A percentile compares a stretch with the other conserved stretches of the same genome.
These are phyloP conservation scores for Boletus sp. DNA, from an alignment of 768 basidiomycete species.

Conservation along the genomic window DNA sequence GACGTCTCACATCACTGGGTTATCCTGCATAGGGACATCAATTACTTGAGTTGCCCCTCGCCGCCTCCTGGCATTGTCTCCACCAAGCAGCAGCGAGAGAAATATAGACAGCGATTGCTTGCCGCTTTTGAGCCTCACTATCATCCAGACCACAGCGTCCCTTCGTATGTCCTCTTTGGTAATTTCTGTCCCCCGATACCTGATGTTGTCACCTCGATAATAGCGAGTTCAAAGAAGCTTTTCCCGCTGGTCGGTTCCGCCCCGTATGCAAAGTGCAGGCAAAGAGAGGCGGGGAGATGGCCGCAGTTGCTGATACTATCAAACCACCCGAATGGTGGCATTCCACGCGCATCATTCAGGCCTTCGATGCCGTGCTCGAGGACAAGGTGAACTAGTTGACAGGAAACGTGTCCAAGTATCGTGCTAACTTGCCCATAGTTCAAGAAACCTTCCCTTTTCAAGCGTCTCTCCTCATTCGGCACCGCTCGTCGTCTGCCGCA, in stretches of 20 bases:
- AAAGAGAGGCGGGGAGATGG: conserved; percentile 73
- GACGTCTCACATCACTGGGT: not conserved
- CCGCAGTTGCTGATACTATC: conserved; percentile 86
- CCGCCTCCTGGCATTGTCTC: conserved; percentile 78
- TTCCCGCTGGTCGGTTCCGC: conserved; percentile 88
- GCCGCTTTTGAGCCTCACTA: conserved; percentile 83
- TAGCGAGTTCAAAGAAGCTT: conserved; percentile 93
- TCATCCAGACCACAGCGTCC: conserved; percentile 84
- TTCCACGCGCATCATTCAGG: conserved; percentile 85
- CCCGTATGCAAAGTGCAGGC: conserved; percentile 90
- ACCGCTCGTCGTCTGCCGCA: conserved; percentile 66
- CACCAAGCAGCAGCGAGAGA: conserved; percentile 75
- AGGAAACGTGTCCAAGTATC: not conserved
- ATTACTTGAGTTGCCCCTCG: conserved; percentile 79
- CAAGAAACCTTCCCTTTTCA: conserved; percentile 86
- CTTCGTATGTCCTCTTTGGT: conserved; percentile 45
- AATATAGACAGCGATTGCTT: conserved; percentile 69
- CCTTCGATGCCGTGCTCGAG: conserved; percentile 83
- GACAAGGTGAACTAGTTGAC: conserved; percentile 57
- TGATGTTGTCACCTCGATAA: conserved; percentile 8
- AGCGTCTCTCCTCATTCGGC: conserved; percentile 79
- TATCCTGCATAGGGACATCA: conserved; percentile 59
- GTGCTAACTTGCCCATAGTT: conserved; percentile 44
- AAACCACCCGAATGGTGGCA: conserved; percentile 95
- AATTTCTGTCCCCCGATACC: not conserved